Conservation (phyloP, 345 rosid species). For the Brassica carinata region DNA sequence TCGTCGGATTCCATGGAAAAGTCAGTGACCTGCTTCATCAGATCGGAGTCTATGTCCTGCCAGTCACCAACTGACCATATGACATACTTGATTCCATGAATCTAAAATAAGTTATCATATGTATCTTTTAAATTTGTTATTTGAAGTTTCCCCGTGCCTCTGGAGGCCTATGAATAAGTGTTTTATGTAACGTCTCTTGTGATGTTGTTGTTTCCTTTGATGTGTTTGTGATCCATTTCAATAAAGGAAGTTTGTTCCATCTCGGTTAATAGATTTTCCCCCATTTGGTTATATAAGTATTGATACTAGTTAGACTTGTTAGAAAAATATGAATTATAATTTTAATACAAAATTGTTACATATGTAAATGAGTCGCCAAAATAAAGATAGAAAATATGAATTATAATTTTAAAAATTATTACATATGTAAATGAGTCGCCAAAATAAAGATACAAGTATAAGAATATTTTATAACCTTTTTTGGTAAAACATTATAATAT, state of each 20-base stretch:
- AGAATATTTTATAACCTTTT: neutral
- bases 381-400: no score
- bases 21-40: conserved; percentile 15
- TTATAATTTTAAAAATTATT: no score
- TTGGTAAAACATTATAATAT: neutral
- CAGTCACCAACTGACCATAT: conserved; percentile 29
- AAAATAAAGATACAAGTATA: neutral
- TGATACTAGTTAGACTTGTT: no score
- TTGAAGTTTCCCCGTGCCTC: neutral
- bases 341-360: no score
- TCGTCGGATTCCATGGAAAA: conserved; percentile 42
- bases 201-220: neutral
- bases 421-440: no score
- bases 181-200: neutral
- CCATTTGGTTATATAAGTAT: no score
- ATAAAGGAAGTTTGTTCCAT: neutral
- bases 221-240: conserved; percentile 4
- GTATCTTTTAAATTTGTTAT: neutral
- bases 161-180: neutral
- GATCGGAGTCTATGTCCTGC: conserved; percentile 36
- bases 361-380: no score
- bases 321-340: no score
- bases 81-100: neutral
- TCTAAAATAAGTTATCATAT: neutral
- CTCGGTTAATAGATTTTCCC: neutral